A percentile compares a stretch with the other conserved stretches of the same genome.
phyloP scores from a whole-genome alignment of 805 yeast species.

The Kluyveromyces dobzhanskii region DNA sequence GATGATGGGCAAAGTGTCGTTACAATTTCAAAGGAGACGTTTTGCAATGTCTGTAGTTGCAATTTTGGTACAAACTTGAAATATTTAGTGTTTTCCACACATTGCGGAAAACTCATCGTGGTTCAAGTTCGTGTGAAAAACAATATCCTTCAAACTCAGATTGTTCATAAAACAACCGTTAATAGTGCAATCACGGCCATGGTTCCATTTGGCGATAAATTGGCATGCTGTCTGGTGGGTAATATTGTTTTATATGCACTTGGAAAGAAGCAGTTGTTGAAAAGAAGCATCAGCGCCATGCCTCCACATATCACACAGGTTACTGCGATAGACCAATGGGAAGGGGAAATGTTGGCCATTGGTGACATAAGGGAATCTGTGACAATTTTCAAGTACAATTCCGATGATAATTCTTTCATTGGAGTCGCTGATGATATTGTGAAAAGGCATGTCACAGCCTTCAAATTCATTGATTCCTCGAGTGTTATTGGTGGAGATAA shows the following conservation, averaged over 20 bases:
- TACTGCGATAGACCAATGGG: conserved; percentile 40
- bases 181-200: conserved; percentile 43
- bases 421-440: conserved; percentile 64
- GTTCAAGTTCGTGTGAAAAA: conserved; percentile 18
- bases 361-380: conserved; percentile 70
- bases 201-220: conserved; percentile 45
- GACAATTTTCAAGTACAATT: conserved; percentile 45
- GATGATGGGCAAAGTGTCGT: not conserved
- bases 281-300: conserved; percentile 44
- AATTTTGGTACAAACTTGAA: conserved; percentile 20
- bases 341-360: conserved; percentile 52
- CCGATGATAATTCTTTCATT: conserved; percentile 40
- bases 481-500: conserved; percentile 82
- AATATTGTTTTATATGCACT: conserved; percentile 55
- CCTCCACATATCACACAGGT: conserved; percentile 42
- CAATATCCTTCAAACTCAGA: conserved; percentile 30
- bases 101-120: conserved; percentile 12
- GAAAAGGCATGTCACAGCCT: conserved; percentile 56
- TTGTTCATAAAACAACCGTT: conserved; percentile 54
- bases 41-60: conserved; percentile 11
- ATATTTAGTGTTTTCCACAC: conserved; percentile 41
- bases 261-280: conserved; percentile 72
- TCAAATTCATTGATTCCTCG: conserved; percentile 57
- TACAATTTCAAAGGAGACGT: not conserved
- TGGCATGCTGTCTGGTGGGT: conserved; percentile 51